Percentiles rank a stretch among this genome's conserved stretches.
phyloP scores from a whole-genome alignment of 169 alveolate genomes.

The Plasmodium reichenowi region DNA sequence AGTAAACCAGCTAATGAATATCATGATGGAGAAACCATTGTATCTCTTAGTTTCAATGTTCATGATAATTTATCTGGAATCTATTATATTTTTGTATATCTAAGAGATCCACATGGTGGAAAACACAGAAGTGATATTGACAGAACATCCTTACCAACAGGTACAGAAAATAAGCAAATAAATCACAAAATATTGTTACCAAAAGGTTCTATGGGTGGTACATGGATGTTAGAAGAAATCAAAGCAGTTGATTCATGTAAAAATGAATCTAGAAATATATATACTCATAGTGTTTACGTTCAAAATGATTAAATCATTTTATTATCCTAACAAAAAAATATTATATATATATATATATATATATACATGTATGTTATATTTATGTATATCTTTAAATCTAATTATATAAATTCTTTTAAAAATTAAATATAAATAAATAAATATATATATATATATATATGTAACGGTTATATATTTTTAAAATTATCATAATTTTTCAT shows the following conservation, averaged over 20 bases:
- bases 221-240: slow-evolving; percentile 79
- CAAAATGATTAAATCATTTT: slow-evolving; percentile 19
- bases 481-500: too few species aligned
- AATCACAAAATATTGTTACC: slow-evolving; percentile 78
- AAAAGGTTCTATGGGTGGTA: slow-evolving; percentile 85
- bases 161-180: slow-evolving; percentile 65
- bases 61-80: slow-evolving; percentile 35
- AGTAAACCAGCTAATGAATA: slow-evolving; percentile 80
- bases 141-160: slow-evolving; percentile 53
- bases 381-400: too few species aligned
- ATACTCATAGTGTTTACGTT: slow-evolving; percentile 65
- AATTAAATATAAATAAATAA: too few species aligned
- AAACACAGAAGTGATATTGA: slow-evolving; percentile 73
- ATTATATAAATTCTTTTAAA: too few species aligned
- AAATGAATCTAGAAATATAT: slow-evolving; percentile 51
- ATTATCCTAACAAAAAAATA: too few species aligned
- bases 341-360: too few species aligned
- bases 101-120: slow-evolving; percentile 84
- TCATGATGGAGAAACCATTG: slow-evolving; percentile 87
- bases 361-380: too few species aligned
- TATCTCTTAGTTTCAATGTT: slow-evolving; percentile 28
- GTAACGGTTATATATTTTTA: too few species aligned
- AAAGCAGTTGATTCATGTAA: slow-evolving; percentile 66
- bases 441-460: too few species aligned
- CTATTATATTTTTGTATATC: not conserved